Percentiles rank a stretch among this genome's conserved stretches.
Evolutionary conservation across 352 stramenopile species (phyloP).

Genomic region (Blastocystis sp.): DNA sequence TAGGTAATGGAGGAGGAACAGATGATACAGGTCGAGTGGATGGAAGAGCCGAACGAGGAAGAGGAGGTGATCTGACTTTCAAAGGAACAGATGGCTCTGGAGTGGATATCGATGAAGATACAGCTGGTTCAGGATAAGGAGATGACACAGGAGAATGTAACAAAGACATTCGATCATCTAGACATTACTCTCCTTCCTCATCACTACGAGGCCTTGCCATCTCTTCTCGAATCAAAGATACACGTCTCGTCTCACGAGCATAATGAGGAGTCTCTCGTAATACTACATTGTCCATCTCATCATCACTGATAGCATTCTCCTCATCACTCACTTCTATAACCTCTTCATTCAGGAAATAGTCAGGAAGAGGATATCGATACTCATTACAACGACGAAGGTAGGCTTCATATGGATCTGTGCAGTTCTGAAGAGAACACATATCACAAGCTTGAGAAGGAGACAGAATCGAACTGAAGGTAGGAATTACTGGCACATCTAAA

Average conservation of each 20-base stretch:
- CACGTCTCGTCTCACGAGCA: not conserved
- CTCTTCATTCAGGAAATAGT: not conserved
- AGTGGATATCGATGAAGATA: not conserved
- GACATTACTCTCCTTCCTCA: not conserved
- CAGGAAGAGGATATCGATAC: not conserved
- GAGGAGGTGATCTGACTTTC: not conserved
- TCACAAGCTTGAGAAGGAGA: not conserved
- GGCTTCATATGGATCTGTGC: not conserved
- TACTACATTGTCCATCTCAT: not conserved
- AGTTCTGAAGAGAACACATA: not conserved
- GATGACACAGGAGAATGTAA: not conserved
- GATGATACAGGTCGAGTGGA: not conserved
- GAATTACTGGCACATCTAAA: not conserved
- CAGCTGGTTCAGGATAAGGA: not conserved
- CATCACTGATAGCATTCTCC: not conserved
- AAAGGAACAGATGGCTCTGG: not conserved
- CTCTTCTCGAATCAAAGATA: constrained; percentile 15
- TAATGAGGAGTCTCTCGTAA: not conserved
- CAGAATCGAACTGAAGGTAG: not conserved
- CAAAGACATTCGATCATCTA: not conserved
- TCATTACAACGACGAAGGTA: not conserved
- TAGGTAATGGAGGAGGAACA: not conserved
- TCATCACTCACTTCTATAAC: not conserved
- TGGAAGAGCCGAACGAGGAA: constrained; percentile 8
- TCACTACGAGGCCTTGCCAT: not conserved